Base-by-base conservation (phyloP, 192 early-diverging fungal species). In the Funneliformis mosseae region DNA sequence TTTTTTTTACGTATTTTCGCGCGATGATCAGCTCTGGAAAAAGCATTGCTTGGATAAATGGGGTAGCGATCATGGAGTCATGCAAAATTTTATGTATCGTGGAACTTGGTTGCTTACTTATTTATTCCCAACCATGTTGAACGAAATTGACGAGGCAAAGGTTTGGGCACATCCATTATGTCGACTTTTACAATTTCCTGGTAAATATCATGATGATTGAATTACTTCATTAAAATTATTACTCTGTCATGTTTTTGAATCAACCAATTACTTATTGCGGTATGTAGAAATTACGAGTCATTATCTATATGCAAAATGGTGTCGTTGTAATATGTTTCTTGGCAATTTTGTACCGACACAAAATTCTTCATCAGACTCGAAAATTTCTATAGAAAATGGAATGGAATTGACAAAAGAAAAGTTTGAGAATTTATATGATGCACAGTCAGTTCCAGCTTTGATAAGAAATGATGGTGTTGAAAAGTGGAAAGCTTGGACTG, bases 71-170 rank as follows among this genome's bases (percentile, higher is more conserved):
- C 21, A 16, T 28, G 48, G 59, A 10, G 25, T 74, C 8, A 66
- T 81, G 14, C 74, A 64, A 16, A 68, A 81, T 1, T 68, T 86
- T 16, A 39, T 74, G 9, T 86, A 74, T 75, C 70, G 85, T 3
- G 85, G 85, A 12, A 80, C 45, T 10, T 86, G 85, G 85, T 77
- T 86, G 39, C 64, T 86, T 1, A 86, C 82, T 11, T 86, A 83
- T 50, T 38, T 86, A 11, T 86, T 86, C 28, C 85, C 80, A n/a
- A 28, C 38, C 21, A 80, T 80, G 5, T 74, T 82, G 41, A 67
- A 79, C 16, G 70, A 82, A 60, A 43, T 66, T 2, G 82, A 81
- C 14, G 82, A 45, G 62, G 23, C 12, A 71, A 83, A 46, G 68
- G 81, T 16, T 75, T 83, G 5, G 75, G 75, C 61, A 81, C 67